Conservation (phyloP, 2,329 filamentous ascomycete species). For the Thermoascus crustaceus region DNA sequence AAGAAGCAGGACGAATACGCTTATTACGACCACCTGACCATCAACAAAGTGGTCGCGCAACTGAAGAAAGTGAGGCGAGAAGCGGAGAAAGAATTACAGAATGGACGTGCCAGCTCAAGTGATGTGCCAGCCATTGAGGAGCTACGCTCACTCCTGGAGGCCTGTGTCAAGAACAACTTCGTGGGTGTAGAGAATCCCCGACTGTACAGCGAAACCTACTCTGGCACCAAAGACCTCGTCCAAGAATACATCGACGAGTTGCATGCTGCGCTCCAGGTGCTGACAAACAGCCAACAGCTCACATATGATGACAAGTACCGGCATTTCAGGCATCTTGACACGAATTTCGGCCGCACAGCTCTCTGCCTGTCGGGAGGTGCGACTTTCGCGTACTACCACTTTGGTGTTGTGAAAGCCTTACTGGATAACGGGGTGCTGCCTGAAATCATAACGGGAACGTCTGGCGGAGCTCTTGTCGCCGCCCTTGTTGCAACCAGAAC, state of each 20-base stretch:
- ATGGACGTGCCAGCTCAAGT: slow-evolving; percentile 13
- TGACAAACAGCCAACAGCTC: slow-evolving; percentile 61
- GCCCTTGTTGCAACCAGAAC: slow-evolving; percentile 82
- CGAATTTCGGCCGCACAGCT: slow-evolving; percentile 87
- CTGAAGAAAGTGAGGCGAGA: slow-evolving; percentile 45
- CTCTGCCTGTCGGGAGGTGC: slow-evolving; percentile 89
- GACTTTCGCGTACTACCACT: slow-evolving; percentile 93
- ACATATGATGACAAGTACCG: slow-evolving; percentile 64
- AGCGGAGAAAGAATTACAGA: slow-evolving; percentile 29
- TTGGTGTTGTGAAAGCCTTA: slow-evolving; percentile 83
- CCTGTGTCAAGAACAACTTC: slow-evolving; percentile 96
- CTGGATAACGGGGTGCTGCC: slow-evolving; percentile 79
- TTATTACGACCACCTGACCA: slow-evolving; percentile 83
- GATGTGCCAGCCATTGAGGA: slow-evolving; percentile 58
- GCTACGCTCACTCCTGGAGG: slow-evolving; percentile 68
- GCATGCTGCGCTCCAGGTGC: slow-evolving; percentile 51
- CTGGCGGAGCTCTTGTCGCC: slow-evolving; percentile 84
- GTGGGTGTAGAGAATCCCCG: slow-evolving; percentile 87
- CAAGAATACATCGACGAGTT: slow-evolving; percentile 80
- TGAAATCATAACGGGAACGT: slow-evolving; percentile 93
- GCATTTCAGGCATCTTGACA: slow-evolving; percentile 79
- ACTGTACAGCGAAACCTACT: slow-evolving; percentile 96
- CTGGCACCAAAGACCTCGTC: slow-evolving; percentile 89
- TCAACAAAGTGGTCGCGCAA: slow-evolving; percentile 68
- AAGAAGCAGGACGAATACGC: slow-evolving; percentile 50